Evolutionary conservation across 306 rosid species (phyloP), one percentile per base, ranked within the genome.

Genomic region (Prinsepia uniflora): DNA sequence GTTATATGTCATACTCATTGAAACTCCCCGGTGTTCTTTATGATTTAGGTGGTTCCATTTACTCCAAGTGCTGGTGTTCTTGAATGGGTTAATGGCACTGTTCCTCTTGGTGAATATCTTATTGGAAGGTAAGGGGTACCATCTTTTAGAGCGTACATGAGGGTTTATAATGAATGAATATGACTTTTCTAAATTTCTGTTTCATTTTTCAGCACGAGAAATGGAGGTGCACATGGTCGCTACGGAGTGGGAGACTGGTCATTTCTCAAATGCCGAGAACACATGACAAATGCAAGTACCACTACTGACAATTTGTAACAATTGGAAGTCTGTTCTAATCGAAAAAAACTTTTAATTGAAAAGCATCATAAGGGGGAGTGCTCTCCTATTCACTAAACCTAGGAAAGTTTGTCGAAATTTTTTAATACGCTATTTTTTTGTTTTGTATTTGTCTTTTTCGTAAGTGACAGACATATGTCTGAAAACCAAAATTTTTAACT

Each of bases 51-150:
- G 47, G 90, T 93, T 80, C 97, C 98, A 73, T 93, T 93, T 85
- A 90, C 98, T 78, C 98, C 98, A 47, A 93, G 98, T 81, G 97
- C 98, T 36, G 98, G 98, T 79, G 94, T 93, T 80, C 97, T 93
- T 84, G 97, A 93, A 84, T 93, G 98, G 98, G 97, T 90, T 63
- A 84, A 85, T 83, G 97, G 97, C 47, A 90, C 96, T 72, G 83
- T 90, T 82, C 97, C 98, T 72, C 90, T 90, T n/a, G 96, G 94
- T 36, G 98, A 93, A 68, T 90, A 90, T 81, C 98, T 93, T 64
- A 68, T 84, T 53, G 98, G 94, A 67, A 93, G 98, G 98, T 93
- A 81, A 79, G 84, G 44, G 6, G 73, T 19, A 50, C 40, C 19
- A 47, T 71, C 44, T 76, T 77, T 48, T 56, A 47, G 14, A 41